Conservation (phyloP, 345 rosid species). For the Rubroshorea leprosula region DNA sequence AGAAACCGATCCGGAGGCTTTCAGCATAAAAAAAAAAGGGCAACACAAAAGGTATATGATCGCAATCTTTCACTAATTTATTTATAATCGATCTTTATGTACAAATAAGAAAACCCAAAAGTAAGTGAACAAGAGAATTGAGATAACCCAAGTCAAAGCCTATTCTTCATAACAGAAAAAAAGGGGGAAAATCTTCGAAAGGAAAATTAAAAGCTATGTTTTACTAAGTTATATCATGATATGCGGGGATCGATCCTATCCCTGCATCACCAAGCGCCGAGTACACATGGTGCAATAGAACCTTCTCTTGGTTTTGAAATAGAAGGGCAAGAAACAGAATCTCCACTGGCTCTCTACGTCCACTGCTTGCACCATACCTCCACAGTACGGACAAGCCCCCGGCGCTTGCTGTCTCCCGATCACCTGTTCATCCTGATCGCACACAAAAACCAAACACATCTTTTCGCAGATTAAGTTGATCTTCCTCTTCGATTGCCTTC, state of each 20-base stretch:
- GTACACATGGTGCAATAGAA: slow-evolving; percentile 54
- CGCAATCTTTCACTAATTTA: no score
- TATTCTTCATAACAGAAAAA: no score
- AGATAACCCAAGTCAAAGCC: no score
- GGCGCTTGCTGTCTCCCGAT: slow-evolving; percentile 65
- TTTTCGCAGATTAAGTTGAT: background rate
- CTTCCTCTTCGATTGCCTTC: background rate
- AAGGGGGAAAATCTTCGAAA: no score
- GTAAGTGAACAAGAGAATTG: no score
- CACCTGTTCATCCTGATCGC: slow-evolving; percentile 85
- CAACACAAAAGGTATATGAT: no score
- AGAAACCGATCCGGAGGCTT: no score
- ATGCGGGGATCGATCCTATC: background rate
- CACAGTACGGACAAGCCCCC: slow-evolving; percentile 90
- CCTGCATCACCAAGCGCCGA: slow-evolving; percentile 43
- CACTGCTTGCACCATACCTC: slow-evolving; percentile 66
- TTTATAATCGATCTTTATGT: no score
- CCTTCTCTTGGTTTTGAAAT: slow-evolving; percentile 51
- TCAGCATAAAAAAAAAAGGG: no score
- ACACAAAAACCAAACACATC: slow-evolving; percentile 92
- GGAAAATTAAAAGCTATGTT: no score
- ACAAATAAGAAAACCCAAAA: no score
- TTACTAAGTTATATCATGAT: no score
- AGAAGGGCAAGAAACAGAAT: slow-evolving; percentile 80
- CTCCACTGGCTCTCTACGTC: slow-evolving; percentile 79